Evolutionary conservation across 1,284 basidiomycete species (phyloP).

Genomic region (Moesziomyces sp.): DNA sequence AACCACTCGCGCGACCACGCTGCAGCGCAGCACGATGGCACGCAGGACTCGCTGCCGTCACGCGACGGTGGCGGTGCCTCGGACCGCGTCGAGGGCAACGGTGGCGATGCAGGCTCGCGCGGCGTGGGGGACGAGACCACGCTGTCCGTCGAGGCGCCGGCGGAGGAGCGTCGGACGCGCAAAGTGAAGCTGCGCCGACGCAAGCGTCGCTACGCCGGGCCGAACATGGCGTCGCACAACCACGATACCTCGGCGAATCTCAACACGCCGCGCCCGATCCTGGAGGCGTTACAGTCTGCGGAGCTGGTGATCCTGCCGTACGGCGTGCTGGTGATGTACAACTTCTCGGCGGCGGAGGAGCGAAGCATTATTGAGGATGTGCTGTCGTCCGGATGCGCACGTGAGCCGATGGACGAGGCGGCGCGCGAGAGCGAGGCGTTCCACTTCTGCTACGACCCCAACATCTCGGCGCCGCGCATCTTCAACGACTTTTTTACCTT

Average conservation of each 20-base stretch:
- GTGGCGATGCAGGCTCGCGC: not conserved
- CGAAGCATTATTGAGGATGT: constrained; percentile 63
- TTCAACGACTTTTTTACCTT: constrained; percentile 84
- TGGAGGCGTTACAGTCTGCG: constrained; percentile 63
- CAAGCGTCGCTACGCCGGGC: constrained; percentile 48
- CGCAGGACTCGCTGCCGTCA: constrained; percentile 4
- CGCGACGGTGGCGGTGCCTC: constrained; percentile 5
- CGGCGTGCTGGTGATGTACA: constrained; percentile 67
- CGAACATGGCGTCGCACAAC: constrained; percentile 67
- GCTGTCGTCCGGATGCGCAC: constrained; percentile 58
- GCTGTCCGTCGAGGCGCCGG: constrained; percentile 7
- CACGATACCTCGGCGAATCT: constrained; percentile 63
- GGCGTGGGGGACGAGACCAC: constrained; percentile 4
- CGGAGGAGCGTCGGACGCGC: constrained; percentile 32
- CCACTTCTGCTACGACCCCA: constrained; percentile 75
- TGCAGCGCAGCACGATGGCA: not conserved
- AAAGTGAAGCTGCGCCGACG: constrained; percentile 35
- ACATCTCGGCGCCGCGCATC: constrained; percentile 80
- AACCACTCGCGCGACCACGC: constrained; percentile 17
- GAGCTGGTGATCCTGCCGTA: constrained; percentile 66
- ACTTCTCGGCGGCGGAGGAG: constrained; percentile 64
- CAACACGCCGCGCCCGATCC: constrained; percentile 58
- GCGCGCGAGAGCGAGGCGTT: constrained; percentile 64
- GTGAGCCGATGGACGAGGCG: constrained; percentile 49
- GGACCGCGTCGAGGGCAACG: constrained; percentile 3